These are phyloP conservation scores for Talaromyces thailandensis DNA, from an alignment of 495 filamentous ascomycete genomes.

Conservation along the genomic window DNA sequence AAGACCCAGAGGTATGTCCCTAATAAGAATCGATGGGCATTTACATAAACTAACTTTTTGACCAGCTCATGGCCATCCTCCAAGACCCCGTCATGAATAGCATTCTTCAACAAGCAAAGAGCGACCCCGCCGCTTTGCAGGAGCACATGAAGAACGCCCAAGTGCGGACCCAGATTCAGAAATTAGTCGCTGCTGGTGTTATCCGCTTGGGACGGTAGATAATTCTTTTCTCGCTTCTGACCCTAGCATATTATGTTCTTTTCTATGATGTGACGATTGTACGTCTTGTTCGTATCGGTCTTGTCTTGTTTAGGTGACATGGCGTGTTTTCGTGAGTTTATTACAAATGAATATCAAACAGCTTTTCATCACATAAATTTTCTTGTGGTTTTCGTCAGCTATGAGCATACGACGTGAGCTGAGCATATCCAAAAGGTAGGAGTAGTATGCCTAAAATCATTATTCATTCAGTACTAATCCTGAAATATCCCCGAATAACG, in stretches of 20 bases:
- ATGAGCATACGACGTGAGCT: neutral
- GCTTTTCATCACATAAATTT: neutral
- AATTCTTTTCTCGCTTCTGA: neutral
- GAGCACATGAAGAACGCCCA: constrained; percentile 93
- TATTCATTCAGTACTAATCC: too few species aligned
- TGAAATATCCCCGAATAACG: too few species aligned
- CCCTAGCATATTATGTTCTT: neutral
- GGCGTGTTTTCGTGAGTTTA: neutral
- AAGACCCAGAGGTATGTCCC: constrained; percentile 77
- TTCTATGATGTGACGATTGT: constrained; percentile 3
- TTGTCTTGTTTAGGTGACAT: neutral
- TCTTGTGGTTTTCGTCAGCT: neutral
- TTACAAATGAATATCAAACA: neutral
- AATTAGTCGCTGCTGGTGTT: constrained; percentile 84
- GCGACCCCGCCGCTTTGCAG: constrained; percentile 79
- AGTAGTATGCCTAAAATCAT: neutral
- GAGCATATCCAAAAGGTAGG: neutral
- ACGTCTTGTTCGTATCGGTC: neutral
- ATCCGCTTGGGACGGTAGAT: constrained; percentile 65
- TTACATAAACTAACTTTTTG: constrained; percentile 16
- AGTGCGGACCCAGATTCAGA: constrained; percentile 80
- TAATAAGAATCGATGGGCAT: neutral
- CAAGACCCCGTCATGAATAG: constrained; percentile 96
- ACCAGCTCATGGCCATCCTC: constrained; percentile 79
- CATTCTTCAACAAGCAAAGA: constrained; percentile 93